Base-by-base conservation (phyloP, 2,329 filamentous ascomycete species). In the Colletotrichum sp. region DNA sequence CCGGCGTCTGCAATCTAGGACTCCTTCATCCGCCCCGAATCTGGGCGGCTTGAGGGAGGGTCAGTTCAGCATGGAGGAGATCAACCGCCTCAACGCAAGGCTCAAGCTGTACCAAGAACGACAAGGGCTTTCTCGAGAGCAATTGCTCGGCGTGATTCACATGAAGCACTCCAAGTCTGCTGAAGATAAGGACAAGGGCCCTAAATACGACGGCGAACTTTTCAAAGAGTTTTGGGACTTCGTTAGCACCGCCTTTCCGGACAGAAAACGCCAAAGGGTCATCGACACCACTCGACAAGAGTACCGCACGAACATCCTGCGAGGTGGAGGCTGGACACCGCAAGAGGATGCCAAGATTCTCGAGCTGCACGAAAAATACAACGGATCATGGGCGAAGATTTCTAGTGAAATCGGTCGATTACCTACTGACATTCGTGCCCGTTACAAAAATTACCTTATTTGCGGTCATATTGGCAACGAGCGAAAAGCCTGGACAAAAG, bases 391-490 rank as follows among this genome's bases (percentile, higher is more conserved):
- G 92, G 88, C 88, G 13, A 78, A 87, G 32, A 93, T 96, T 77
- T 91, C 88, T 0, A 85, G 87, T n/a, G 78, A 90, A 26, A 89
- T 94, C 77, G 92, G 92, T 77, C 92, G 94, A 7, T 89, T 92
- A 52, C 87, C 90, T 0, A 90, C 92, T 75, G 93, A 95, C 80
- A 88, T 93, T 68, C 90, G 93, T 67, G 93, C 95, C 81, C 91
- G 94, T 5, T 94, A 93, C 86, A 88, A 92, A 52, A 94, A 95
- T 79, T 92, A 93, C 79, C 84, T 94, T 26, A 85, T 92, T 61
- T 92, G 91, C 70, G 90, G 90, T 24, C 86, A 89, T 7, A 88
- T 86, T 1, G 85, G 87, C 72, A 87, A 87, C 36, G 21, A 24
- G 13, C 89, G 86, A 57, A 89, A 90, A 39, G 82, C 84, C 2